Conservation (phyloP, 768 basidiomycete species). For the Pisolithus tinctorius region DNA sequence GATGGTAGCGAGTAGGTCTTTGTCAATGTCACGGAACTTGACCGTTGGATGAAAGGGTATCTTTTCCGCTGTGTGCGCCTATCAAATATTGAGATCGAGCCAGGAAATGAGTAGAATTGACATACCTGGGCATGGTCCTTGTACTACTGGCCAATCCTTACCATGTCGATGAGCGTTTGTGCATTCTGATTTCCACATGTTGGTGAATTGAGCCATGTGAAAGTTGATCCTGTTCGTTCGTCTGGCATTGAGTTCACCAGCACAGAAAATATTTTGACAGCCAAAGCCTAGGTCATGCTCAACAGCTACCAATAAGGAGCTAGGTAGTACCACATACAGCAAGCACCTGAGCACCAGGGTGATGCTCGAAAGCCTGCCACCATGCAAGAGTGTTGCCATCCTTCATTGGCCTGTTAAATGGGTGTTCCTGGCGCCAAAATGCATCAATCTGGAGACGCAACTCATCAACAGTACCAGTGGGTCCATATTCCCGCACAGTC, state of each 20-base stretch:
- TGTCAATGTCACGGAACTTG: too few species aligned
- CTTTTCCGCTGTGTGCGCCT: too few species aligned
- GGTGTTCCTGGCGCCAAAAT: neutral
- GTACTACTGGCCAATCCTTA: neutral
- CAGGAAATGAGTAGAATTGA: neutral
- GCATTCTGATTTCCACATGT: conserved; percentile 8
- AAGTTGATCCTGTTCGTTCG: conserved; percentile 17
- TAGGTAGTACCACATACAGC: neutral
- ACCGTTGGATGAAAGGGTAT: too few species aligned
- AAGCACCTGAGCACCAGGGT: conserved; percentile 1
- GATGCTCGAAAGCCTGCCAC: neutral
- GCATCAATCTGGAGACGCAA: neutral
- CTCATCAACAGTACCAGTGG: neutral
- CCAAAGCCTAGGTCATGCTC: conserved; percentile 11
- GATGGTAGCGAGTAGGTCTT: too few species aligned
- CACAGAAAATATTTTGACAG: conserved; percentile 16
- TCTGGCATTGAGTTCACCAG: conserved; percentile 25
- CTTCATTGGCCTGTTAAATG: neutral
- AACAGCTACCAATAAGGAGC: neutral
- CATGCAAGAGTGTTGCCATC: neutral
- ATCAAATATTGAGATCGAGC: too few species aligned
- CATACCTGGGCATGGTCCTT: neutral
- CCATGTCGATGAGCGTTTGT: neutral
- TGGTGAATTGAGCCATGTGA: conserved; percentile 23
- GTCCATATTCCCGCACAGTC: neutral